A percentile compares a stretch with the other conserved stretches of the same genome.
Conservation (phyloP, 805 yeast species). For the Priceomyces haplophilus region DNA sequence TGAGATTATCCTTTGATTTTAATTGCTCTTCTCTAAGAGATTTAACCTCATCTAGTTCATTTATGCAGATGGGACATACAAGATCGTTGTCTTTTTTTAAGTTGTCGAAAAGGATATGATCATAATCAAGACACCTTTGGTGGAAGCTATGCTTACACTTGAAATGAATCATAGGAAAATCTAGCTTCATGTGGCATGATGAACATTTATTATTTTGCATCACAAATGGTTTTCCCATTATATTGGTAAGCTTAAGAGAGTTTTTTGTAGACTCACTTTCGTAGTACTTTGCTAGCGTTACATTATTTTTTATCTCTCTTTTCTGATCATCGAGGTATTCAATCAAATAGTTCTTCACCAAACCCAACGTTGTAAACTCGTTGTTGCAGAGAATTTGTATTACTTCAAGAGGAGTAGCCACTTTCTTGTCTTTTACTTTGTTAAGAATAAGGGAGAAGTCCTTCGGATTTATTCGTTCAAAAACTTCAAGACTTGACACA, state of each 20-base stretch:
- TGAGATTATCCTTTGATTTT: conserved; percentile 58
- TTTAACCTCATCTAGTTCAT: conserved; percentile 65
- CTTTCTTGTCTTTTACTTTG: conserved; percentile 47
- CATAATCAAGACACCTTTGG: conserved; percentile 67
- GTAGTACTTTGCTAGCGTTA: conserved; percentile 64
- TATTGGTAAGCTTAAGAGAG: conserved; percentile 48
- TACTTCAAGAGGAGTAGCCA: conserved; percentile 73
- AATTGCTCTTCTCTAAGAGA: conserved; percentile 59
- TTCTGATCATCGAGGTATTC: conserved; percentile 58
- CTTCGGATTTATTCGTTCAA: conserved; percentile 49
- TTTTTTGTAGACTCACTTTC: conserved; percentile 60
- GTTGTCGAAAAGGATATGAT: conserved; percentile 21
- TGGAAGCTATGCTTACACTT: conserved; percentile 86
- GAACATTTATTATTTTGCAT: conserved; percentile 64
- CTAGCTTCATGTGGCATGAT: conserved; percentile 62
- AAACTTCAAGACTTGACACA: conserved; percentile 52
- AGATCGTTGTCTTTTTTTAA: conserved; percentile 7
- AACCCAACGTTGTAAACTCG: conserved; percentile 65
- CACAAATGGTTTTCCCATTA: conserved; percentile 46
- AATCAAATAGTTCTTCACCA: conserved; percentile 65
- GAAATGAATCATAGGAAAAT: conserved; percentile 79
- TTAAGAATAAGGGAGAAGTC: conserved; percentile 49
- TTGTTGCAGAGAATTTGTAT: conserved; percentile 64
- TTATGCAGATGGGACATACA: conserved; percentile 72
- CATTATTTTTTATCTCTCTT: conserved; percentile 66